Base-by-base conservation (phyloP, 2,329 filamentous ascomycete species). In the Pseudocercospora pini-densiflorae region DNA sequence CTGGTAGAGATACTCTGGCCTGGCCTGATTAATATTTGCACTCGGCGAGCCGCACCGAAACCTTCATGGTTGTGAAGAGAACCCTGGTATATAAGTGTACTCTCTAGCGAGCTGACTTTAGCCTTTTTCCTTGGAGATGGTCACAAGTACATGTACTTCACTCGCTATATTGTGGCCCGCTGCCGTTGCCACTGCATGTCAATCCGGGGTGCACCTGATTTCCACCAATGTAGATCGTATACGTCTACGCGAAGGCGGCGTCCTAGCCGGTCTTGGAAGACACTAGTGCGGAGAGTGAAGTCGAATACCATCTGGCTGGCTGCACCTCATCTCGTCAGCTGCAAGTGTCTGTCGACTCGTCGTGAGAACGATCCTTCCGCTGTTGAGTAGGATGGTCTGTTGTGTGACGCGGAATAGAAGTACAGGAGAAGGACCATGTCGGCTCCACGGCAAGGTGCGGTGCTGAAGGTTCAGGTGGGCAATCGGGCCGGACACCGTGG, bases 261-360 rank as follows among this genome's bases (percentile, higher is more conserved):
- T 58, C 59, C 57, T 64, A 64, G 61, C 65, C 57, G 33, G 54
- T 57, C 45, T 61, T 49, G 64, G 64, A 61, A 63, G 21, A 27
- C 55, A 63, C 64, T 66, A 63, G 64, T 66, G 64, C 61, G 64
- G 64, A 66, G 64, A 63, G 60, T 63, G 64, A 63, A 63, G 64
- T 36, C 45, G 64, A 19, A 31, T 4, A 19, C 23, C 51, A 55
- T 31, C 24, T 53, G 23, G 36, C 19, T 23, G 47, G 19, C 36
- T 45, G 57, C 33, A 59, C 19, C 33, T 47, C n/a, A 45, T 47
- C 33, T 59, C 19, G 33, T 47, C 14, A 14, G 36, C 19, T 29
- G 36, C 57, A 47, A 47, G 33, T 59, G 57, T 58, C 55, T 40
- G 31, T 23, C 55, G 16, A 36, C 19, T 3, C 24, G 19, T 21